Conservation (phyloP, 2,329 filamentous ascomycete genomes). For the Knufia fluminis region DNA sequence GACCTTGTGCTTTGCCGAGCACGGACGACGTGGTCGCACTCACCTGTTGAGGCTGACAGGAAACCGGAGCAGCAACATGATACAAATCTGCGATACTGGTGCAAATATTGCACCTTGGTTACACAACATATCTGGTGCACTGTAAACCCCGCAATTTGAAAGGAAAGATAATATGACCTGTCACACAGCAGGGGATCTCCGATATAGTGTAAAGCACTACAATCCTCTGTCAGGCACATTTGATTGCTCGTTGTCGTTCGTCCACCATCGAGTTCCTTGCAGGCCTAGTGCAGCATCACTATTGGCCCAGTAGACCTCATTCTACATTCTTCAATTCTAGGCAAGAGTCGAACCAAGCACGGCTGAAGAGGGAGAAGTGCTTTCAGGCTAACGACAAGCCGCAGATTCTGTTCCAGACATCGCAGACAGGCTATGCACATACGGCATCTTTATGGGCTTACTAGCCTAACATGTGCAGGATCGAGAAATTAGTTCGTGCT, state of each 20-base stretch:
- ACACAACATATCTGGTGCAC: too few relatives aligned
- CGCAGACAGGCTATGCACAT: too few relatives aligned
- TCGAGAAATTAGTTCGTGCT: too few relatives aligned
- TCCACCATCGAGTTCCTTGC: not conserved
- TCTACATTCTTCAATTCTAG: too few relatives aligned
- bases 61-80: not conserved
- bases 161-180: slow-evolving; percentile 2
- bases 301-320: too few relatives aligned
- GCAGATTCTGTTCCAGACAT: too few relatives aligned
- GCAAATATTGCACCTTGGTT: not conserved
- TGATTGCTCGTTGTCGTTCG: not conserved
- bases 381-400: too few relatives aligned
- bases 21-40: not conserved
- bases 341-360: too few relatives aligned
- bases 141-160: not conserved
- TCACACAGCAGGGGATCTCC: not conserved
- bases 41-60: not conserved
- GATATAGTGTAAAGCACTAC: not conserved
- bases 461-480: too few relatives aligned
- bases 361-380: too few relatives aligned
- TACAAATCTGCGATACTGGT: not conserved
- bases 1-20: not conserved
- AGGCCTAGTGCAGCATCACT: not conserved
- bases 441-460: too few relatives aligned
- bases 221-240: not conserved